phyloP scores from a whole-genome alignment of 2,329 filamentous ascomycete genomes.

The Alternaria triticina region DNA sequence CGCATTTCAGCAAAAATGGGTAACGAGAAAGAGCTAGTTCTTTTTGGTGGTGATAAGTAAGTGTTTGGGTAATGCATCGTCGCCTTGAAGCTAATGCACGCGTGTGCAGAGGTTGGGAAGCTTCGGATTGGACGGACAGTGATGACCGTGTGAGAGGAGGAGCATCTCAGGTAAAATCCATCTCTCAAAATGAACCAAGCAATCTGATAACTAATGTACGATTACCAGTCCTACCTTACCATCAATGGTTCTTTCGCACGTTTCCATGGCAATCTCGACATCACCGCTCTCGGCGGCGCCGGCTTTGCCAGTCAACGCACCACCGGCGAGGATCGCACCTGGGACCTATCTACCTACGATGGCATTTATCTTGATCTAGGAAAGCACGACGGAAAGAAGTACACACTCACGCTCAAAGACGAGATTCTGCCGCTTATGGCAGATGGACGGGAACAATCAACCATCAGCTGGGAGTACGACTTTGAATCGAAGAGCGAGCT shows the following conservation, averaged over 20 bases:
- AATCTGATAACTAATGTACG: not conserved
- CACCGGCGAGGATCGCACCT: constrained; percentile 60
- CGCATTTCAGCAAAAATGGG: constrained; percentile 20
- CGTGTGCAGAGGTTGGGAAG: constrained; percentile 61
- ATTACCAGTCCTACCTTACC: constrained; percentile 55
- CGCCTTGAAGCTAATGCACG: not conserved
- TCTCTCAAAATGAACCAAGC: not conserved
- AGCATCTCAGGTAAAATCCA: constrained; percentile 59
- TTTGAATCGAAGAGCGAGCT: constrained; percentile 25
- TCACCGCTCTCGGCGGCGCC: constrained; percentile 75
- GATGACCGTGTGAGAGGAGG: constrained; percentile 83
- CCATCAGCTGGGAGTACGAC: constrained; percentile 71
- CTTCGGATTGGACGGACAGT: constrained; percentile 68
- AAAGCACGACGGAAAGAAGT: constrained; percentile 68
- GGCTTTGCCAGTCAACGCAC: constrained; percentile 84
- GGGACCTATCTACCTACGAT: constrained; percentile 69
- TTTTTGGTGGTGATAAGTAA: constrained; percentile 44
- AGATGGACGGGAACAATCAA: constrained; percentile 74
- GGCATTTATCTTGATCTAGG: constrained; percentile 65
- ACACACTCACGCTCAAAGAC: constrained; percentile 79
- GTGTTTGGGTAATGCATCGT: not conserved
- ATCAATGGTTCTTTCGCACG: constrained; percentile 49
- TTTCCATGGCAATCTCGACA: constrained; percentile 76
- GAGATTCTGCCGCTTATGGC: constrained; percentile 62
- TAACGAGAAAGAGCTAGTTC: constrained; percentile 20